A percentile compares a stretch with the other conserved stretches of the same genome.
phyloP scores from a whole-genome alignment of 2,329 filamentous ascomycete species.

The Diaporthe humulicola region DNA sequence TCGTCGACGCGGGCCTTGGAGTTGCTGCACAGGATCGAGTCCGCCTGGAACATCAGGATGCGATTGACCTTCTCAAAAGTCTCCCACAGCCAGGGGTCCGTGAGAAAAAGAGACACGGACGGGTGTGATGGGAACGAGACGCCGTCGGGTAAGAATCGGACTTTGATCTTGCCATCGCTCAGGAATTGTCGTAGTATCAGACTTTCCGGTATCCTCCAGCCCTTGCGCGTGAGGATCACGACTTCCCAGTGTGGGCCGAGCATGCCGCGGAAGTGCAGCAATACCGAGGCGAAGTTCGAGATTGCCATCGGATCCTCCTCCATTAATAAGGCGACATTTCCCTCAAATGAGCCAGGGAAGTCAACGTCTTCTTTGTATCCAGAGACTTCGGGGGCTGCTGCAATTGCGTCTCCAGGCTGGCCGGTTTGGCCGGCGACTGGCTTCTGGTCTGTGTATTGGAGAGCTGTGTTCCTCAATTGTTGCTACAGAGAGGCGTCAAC shows the following conservation, averaged over 20 bases:
- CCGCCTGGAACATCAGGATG: slow-evolving; percentile 54
- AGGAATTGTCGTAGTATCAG: slow-evolving; percentile 22
- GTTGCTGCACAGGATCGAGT: slow-evolving; percentile 53
- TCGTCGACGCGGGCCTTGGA: slow-evolving; percentile 49
- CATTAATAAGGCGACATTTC: slow-evolving; percentile 32
- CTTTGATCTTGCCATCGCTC: slow-evolving; percentile 49
- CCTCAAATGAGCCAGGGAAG: slow-evolving; percentile 7
- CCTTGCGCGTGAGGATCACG: slow-evolving; percentile 27
- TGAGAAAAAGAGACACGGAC: slow-evolving; percentile 53
- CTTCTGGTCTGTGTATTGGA: not conserved
- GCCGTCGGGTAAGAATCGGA: slow-evolving; percentile 53
- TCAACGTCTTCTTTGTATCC: not conserved
- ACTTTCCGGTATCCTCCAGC: slow-evolving; percentile 18
- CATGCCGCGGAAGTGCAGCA: slow-evolving; percentile 30
- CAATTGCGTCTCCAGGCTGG: not conserved
- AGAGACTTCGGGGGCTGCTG: not conserved
- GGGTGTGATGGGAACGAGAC: slow-evolving; percentile 48
- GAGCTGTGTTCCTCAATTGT: not conserved
- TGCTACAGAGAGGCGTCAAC: not conserved
- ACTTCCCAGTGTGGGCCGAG: slow-evolving; percentile 30
- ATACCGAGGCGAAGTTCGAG: slow-evolving; percentile 25
- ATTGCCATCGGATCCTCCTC: slow-evolving; percentile 29
- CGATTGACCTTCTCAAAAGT: slow-evolving; percentile 49
- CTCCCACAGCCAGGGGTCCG: slow-evolving; percentile 53
- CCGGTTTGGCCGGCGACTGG: not conserved